Conservation (phyloP, 164 flowering plant genomes). For the Liquidambar formosana region DNA sequence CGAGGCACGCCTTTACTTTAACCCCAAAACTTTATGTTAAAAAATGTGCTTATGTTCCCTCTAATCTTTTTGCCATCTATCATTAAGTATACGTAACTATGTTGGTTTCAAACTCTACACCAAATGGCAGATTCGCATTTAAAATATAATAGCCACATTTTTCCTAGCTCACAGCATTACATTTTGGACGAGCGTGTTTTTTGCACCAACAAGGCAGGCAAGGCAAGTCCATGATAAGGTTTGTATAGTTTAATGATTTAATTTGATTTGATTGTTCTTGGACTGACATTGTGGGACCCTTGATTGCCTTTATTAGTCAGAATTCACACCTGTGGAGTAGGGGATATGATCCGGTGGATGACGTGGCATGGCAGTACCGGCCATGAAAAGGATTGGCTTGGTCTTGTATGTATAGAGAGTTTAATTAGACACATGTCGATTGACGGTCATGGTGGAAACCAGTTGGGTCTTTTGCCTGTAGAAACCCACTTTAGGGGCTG, state of each 20-base stretch:
- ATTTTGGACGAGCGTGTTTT: too few species aligned
- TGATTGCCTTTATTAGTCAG: not conserved
- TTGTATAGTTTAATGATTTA: not conserved
- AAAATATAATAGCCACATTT: too few species aligned
- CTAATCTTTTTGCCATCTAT: not conserved
- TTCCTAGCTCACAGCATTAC: too few species aligned
- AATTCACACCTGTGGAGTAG: not conserved
- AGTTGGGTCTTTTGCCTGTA: too few species aligned
- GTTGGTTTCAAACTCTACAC: slow-evolving; percentile 28
- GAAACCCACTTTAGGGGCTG: too few species aligned
- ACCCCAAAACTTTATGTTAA: not conserved
- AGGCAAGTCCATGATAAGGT: not conserved
- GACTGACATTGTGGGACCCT: too few species aligned
- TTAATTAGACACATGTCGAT: too few species aligned
- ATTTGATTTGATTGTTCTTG: not conserved
- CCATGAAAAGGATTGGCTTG: too few species aligned
- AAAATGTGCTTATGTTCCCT: slow-evolving; percentile 15
- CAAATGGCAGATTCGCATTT: not conserved
- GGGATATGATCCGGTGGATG: slow-evolving; percentile 7
- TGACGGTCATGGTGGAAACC: too few species aligned
- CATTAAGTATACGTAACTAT: slow-evolving; percentile 24
- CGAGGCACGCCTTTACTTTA: slow-evolving; percentile 24
- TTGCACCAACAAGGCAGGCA: too few species aligned
- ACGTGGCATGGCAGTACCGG: slow-evolving; percentile 4
- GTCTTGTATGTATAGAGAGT: too few species aligned